Evolutionary conservation across 2,329 filamentous ascomycete genomes (phyloP).

Genomic region (Neopestalotiopsis sp.): DNA sequence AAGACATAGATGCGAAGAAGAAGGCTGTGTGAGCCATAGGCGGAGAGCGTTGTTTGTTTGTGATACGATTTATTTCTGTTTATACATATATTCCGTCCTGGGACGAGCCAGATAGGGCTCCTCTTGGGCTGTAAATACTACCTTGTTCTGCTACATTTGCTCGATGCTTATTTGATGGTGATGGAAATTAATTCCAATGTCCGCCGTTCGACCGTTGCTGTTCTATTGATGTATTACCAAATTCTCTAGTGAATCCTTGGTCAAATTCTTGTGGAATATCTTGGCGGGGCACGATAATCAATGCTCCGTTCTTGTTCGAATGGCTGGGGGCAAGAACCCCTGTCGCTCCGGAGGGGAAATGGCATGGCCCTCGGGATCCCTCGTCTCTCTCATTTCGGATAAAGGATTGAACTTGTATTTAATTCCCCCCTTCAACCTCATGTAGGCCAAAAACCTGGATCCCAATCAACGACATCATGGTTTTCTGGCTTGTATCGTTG

Average conservation of each 20-base stretch:
- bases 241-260: not conserved
- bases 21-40: not conserved
- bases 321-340: not conserved
- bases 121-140: slow-evolving; percentile 7
- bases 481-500: not conserved
- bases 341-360: not conserved
- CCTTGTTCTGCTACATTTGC: not conserved
- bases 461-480: not conserved
- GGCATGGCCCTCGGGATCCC: not conserved
- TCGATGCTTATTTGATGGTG: not conserved
- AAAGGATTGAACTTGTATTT: not conserved
- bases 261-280: too few relatives aligned
- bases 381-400: not conserved
- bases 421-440: not conserved
- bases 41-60: not conserved
- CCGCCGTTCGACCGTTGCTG: not conserved
- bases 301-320: not conserved
- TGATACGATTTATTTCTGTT: slow-evolving; percentile 5
- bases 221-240: not conserved
- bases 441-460: not conserved
- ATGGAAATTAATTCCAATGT: not conserved
- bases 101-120: not conserved
- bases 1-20: not conserved
- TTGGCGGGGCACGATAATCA: not conserved
- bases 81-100: slow-evolving; percentile 11